Percentiles rank a stretch among this genome's conserved stretches.
These are phyloP conservation scores for Candolleomyces aberdarensis DNA, from an alignment of 768 basidiomycete species.

Conservation along the genomic window DNA sequence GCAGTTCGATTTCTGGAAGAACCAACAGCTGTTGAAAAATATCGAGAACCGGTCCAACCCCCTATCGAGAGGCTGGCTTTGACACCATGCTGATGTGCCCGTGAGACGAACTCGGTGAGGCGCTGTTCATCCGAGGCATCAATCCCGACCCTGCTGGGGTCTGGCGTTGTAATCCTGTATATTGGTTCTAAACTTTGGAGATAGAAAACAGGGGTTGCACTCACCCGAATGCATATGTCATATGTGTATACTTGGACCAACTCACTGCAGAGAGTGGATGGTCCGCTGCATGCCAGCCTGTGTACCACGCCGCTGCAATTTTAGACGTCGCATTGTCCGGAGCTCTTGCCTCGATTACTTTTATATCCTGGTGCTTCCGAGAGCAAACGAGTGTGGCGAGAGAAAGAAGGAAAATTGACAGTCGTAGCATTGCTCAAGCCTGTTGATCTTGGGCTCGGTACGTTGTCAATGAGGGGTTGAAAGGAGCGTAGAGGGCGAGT, in stretches of 20 bases:
- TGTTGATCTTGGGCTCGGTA: no score
- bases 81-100: slow-evolving; percentile 43
- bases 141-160: slow-evolving; percentile 30
- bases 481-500: slow-evolving; percentile 3
- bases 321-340: slow-evolving; percentile 13
- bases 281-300: slow-evolving; percentile 41
- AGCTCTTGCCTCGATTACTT: slow-evolving; percentile 4
- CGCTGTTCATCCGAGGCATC: slow-evolving; percentile 41
- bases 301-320: slow-evolving; percentile 44
- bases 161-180: slow-evolving; percentile 36
- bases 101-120: slow-evolving; percentile 53
- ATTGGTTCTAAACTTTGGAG: slow-evolving; percentile 2
- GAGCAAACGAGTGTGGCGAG: slow-evolving; percentile 12
- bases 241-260: slow-evolving; percentile 50
- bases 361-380: slow-evolving; percentile 3
- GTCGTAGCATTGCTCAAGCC: background rate
- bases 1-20: slow-evolving; percentile 52
- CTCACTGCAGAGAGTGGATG: slow-evolving; percentile 42
- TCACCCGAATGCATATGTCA: slow-evolving; percentile 65
- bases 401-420: slow-evolving; percentile 1
- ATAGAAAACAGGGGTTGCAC: slow-evolving; percentile 16
- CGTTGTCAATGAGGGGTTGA: background rate
- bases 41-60: slow-evolving; percentile 64
- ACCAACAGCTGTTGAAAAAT: slow-evolving; percentile 58
- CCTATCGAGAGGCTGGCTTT: slow-evolving; percentile 59